These are phyloP conservation scores for Paecilomyces sp. DNA, from an alignment of 2,329 filamentous ascomycete genomes.

Conservation along the genomic window DNA sequence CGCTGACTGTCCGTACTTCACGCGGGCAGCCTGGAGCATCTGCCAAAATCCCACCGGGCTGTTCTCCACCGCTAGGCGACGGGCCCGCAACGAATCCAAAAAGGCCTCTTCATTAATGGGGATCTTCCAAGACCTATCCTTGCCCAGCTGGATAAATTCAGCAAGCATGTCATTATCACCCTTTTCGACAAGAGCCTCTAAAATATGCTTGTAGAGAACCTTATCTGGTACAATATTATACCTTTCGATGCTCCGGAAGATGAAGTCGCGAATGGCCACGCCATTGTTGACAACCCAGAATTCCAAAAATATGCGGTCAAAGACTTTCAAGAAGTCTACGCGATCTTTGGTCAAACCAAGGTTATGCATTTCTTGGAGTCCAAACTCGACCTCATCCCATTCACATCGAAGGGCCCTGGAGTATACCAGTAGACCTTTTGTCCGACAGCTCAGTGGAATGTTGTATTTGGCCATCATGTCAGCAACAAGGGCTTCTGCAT, in stretches of 20 bases:
- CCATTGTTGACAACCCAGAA: slow-evolving; percentile 32
- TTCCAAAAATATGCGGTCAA: slow-evolving; percentile 35
- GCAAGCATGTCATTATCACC: slow-evolving; percentile 24
- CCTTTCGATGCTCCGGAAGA: slow-evolving; percentile 26
- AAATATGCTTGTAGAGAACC: slow-evolving; percentile 32
- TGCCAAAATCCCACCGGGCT: slow-evolving; percentile 32
- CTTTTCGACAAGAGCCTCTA: slow-evolving; percentile 33
- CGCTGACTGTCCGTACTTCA: slow-evolving; percentile 22
- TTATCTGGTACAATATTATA: slow-evolving; percentile 30
- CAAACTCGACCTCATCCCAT: slow-evolving; percentile 33
- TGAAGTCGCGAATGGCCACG: slow-evolving; percentile 25
- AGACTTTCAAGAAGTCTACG: slow-evolving; percentile 23
- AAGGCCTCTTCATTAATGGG: slow-evolving; percentile 22
- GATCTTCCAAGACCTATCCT: slow-evolving; percentile 25
- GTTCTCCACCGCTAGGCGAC: slow-evolving; percentile 25
- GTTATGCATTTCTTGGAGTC: slow-evolving; percentile 30
- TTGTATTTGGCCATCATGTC: slow-evolving; percentile 25
- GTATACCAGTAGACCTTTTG: slow-evolving; percentile 30
- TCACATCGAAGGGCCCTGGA: slow-evolving; percentile 29
- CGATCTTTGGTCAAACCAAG: slow-evolving; percentile 21
- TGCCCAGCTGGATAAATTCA: slow-evolving; percentile 23
- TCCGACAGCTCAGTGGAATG: slow-evolving; percentile 23
- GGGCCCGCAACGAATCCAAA: slow-evolving; percentile 24
- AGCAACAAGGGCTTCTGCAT: slow-evolving; percentile 27
- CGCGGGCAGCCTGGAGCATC: slow-evolving; percentile 31